Base-by-base conservation (phyloP, 352 stramenopile species). In the Paralagenidium karlingii region DNA sequence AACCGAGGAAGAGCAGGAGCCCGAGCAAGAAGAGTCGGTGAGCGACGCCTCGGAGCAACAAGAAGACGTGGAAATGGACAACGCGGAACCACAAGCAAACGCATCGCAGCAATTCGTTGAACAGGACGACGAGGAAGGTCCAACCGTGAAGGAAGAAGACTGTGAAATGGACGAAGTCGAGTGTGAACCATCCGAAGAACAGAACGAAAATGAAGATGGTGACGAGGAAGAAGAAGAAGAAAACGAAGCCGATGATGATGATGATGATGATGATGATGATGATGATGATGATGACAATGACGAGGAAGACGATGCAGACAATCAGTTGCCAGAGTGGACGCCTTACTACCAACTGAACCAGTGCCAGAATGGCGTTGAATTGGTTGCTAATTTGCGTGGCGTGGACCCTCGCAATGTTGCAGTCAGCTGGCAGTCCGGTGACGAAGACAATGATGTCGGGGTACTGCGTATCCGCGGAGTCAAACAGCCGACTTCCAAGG, bases 401-500 rank as follows among this genome's bases (percentile, higher is more conserved):
- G 38, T 58, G 3, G 41, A 55, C n/a, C 46, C 41, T 7, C 36
- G 48, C 11, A 53, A 74, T 24, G 25, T 82, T 8, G 54, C 52
- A 5, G 59, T 82, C 8, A n/a, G n/a, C n/a, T n/a, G n/a, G n/a
- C 48, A 71, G 47, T 65, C 51, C 33, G 57, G 61, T n/a, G 51
- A 64, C 1, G 30, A 36, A 20, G 19, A 20, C 7, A 3, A 22
- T 7, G 47, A 62, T 11, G 53, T 38, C 11, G 60, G 64, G 7
- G 43, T 65, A 22, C 43, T 83, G 9, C 56, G 57, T 10, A 47
- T 84, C 33, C 57, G 48, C 18, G 67, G 67, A 40, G 55, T 68
- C 51, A 63, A 75, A 43, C 38, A 68, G 18, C 70, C 67, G 7
- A 81, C 57, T 0, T 57, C 69, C 32, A 79, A 73, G 43, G 70